Base-by-base conservation (phyloP, 306 rosid genomes). In the Myrica gale region DNA sequence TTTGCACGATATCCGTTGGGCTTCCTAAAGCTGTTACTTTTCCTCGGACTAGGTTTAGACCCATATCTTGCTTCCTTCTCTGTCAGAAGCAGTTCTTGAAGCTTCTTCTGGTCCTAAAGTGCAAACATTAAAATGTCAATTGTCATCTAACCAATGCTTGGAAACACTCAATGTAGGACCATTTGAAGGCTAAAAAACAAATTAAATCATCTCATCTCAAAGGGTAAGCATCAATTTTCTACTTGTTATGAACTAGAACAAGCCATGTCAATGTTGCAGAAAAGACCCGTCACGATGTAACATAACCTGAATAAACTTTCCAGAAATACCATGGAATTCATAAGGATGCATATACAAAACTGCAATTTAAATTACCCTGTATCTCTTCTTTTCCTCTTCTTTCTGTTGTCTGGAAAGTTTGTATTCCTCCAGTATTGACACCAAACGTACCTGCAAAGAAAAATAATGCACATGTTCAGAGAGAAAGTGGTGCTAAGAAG, bases 41-140 rank as follows among this genome's bases (percentile, higher is more conserved):
- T 92, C 74, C 88, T 88, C 37, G 99, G 99, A 80, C 99, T 95
- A 66, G 99, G 99, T 82, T 86, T 92, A 21, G 97, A 92, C 41
- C 99, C 99, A 63, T 88, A 92, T 51, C 85, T 88, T 52, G 96
- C 87, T 87, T 95, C 99, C 85, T 95, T 95, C 77, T 92, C 92
- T 32, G 93, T 94, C n/a, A 86, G 87, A 48, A 92, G 97, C 61
- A 94, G 85, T 80, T 92, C 97, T 82, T 94, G 98, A 82, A 94
- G 77, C 90, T 95, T 95, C 93, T 92, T 95, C 76, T 90, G 97
- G 88, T 95, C 96, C 98, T 95, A 48, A 78, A 77, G 79, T 69
- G 55, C 26, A 75, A 77, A 39, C 62, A 68, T 63, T 76, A 9
- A 71, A 20, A 69, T 44, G 16, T 6, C 60, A 21, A 9, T 42